Percentiles rank a stretch among this genome's conserved stretches.
Conservation (phyloP, 345 rosid genomes). For the Bruguiera parviflora region DNA sequence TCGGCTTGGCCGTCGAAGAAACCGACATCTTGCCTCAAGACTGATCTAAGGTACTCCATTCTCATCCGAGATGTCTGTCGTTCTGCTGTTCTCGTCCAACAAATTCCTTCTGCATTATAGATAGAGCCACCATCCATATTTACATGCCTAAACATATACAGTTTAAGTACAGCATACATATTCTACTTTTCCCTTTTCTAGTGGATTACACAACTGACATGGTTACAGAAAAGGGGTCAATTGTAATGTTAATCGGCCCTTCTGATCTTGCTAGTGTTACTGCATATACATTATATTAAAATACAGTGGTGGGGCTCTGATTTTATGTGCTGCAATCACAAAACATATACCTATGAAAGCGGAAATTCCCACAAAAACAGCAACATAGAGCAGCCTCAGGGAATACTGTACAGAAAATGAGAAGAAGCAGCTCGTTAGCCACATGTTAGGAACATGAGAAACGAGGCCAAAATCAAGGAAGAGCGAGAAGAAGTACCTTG, state of each 20-base stretch:
- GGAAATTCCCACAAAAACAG: slow-evolving; percentile 39
- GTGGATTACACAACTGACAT: too few relatives aligned
- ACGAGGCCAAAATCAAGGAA: neutral
- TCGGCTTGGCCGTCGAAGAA: slow-evolving; percentile 43
- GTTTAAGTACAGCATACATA: too few relatives aligned
- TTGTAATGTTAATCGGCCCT: too few relatives aligned
- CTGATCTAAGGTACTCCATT: slow-evolving; percentile 41
- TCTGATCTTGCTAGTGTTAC: too few relatives aligned
- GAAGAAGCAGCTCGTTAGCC: slow-evolving; percentile 1
- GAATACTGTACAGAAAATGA: slow-evolving; percentile 31
- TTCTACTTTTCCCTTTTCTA: too few relatives aligned
- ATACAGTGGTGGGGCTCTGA: neutral
- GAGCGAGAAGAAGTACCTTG: neutral
- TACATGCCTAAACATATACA: neutral
- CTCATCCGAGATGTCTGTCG: slow-evolving; percentile 50
- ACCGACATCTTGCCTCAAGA: slow-evolving; percentile 50
- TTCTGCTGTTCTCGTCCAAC: slow-evolving; percentile 58
- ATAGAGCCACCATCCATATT: neutral
- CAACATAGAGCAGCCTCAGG: slow-evolving; percentile 35
- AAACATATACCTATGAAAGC: slow-evolving; percentile 38
- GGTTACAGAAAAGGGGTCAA: too few relatives aligned
- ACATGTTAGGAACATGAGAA: neutral
- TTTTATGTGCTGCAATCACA: neutral
- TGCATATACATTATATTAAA: too few relatives aligned
- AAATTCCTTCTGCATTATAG: slow-evolving; percentile 38